These are phyloP conservation scores for Penicillium flavigenum DNA, from an alignment of 495 filamentous ascomycete species.

Conservation along the genomic window DNA sequence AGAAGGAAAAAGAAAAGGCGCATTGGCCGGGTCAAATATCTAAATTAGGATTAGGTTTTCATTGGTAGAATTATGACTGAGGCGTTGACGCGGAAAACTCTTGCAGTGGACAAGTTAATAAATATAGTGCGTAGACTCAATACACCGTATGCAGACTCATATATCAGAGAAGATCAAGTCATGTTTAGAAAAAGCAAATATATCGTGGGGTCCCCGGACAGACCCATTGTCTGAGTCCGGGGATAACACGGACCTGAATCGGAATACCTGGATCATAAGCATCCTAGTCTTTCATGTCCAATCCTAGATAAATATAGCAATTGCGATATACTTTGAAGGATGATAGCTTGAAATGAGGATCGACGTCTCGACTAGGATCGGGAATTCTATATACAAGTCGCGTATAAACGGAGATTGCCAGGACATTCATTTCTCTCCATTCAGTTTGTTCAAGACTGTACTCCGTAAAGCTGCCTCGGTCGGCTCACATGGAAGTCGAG, in stretches of 20 bases:
- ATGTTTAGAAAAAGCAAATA: not conserved
- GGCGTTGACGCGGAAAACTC: not conserved
- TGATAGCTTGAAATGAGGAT: constrained; percentile 1
- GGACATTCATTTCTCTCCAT: not conserved
- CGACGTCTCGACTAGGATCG: not conserved
- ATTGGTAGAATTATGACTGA: no score
- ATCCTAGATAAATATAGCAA: not conserved
- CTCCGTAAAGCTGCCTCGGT: not conserved
- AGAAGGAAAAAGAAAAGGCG: not conserved
- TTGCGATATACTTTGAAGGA: not conserved
- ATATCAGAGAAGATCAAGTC: not conserved
- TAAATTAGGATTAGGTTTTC: not conserved
- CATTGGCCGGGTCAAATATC: not conserved
- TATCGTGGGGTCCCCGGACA: constrained; percentile 10
- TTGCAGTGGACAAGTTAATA: not conserved
- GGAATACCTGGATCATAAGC: not conserved
- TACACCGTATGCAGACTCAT: not conserved
- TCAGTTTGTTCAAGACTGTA: not conserved
- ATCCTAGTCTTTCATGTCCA: not conserved
- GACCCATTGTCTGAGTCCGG: not conserved
- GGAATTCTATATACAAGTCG: not conserved
- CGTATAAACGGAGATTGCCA: not conserved
- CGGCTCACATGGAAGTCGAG: not conserved
- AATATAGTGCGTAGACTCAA: not conserved
- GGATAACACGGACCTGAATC: not conserved